These are phyloP conservation scores for Carex cristatella DNA, from an alignment of 176 grass and related monocot genomes.

Conservation along the genomic window DNA sequence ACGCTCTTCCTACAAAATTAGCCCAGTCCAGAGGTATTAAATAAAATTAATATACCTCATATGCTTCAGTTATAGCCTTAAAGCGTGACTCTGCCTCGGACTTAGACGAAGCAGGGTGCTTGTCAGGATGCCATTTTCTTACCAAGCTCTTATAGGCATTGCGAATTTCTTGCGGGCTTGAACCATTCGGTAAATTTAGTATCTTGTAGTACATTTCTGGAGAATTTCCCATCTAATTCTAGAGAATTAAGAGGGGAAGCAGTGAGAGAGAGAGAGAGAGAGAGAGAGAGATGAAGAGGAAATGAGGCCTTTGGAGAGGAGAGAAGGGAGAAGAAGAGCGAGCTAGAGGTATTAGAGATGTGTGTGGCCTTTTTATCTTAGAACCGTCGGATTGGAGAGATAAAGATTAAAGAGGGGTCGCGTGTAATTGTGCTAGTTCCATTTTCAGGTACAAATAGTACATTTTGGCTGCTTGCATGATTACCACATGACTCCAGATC, in stretches of 20 bases:
- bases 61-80: conserved; percentile 88
- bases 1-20: not conserved
- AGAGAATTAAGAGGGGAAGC: not conserved
- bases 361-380: conserved; percentile 48
- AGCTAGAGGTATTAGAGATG: conserved; percentile 11
- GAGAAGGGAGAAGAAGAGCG: not conserved
- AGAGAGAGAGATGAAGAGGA: not conserved
- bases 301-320: not conserved
- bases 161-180: conserved; percentile 71
- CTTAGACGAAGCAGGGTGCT: conserved; percentile 86
- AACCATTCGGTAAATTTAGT: conserved; percentile 57
- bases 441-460: conserved; percentile 19
- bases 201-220: conserved; percentile 69
- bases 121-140: conserved; percentile 99
- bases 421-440: not conserved
- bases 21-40: not conserved
- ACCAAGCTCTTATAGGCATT: conserved; percentile 63
- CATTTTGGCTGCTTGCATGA: not conserved
- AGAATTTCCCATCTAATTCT: conserved; percentile 52
- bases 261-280: not conserved
- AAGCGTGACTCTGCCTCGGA: conserved; percentile 79
- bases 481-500: conserved; percentile 17
- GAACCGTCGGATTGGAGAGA: conserved; percentile 1
- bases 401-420: not conserved
- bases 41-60: conserved; percentile 45